Evolutionary conservation across 2,329 filamentous ascomycete genomes (phyloP), one percentile per base, ranked within the genome.

Genomic region (Alternaria atra): DNA sequence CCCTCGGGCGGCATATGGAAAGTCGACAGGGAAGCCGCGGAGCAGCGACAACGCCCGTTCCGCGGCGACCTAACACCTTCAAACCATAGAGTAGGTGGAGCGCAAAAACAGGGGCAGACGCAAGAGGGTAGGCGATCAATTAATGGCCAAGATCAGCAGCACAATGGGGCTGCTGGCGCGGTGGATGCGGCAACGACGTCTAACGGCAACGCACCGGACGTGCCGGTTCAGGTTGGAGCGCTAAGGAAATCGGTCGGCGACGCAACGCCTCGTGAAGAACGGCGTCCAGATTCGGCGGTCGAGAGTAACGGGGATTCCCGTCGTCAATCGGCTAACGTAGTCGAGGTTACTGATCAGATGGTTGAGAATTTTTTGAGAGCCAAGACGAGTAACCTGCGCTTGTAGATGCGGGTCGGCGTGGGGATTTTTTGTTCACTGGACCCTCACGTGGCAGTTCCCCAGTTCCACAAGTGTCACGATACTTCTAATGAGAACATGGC

Each of bases 1-100:
- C 60, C 52, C 3, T 29, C 63, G 34, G 68, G 69, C 7, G 76
- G 74, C 6, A 68, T 77, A 13, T 78, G 75, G 76, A 78, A 76
- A 58, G 66, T 73, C 3, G 64, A 77, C 47, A 57, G 35, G 32
- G 66, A 75, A 27, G 67, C 68, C 9, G 53, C 75, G 8, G 42
- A 53, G 54, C 69, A 60, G 7, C 60, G 61, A 7, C 64, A 68
- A 39, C 74, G 65, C 46, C 75, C 75, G 7, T 77, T 71, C 50
- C 76, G 75, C 60, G 74, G 66, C 2, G 61, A 71, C 32, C 58
- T 76, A 10, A 54, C 69, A 13, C 75, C 76, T 10, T 68, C 68
- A 4, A 73, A 73, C 43, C 52, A 70, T 40, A 60, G 52, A 34
- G 10, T 29, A 15, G 52, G 23, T 20, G 25, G 44, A 42, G 40